phyloP scores from a whole-genome alignment of 257 asterid species.

The Ballota nigra region DNA sequence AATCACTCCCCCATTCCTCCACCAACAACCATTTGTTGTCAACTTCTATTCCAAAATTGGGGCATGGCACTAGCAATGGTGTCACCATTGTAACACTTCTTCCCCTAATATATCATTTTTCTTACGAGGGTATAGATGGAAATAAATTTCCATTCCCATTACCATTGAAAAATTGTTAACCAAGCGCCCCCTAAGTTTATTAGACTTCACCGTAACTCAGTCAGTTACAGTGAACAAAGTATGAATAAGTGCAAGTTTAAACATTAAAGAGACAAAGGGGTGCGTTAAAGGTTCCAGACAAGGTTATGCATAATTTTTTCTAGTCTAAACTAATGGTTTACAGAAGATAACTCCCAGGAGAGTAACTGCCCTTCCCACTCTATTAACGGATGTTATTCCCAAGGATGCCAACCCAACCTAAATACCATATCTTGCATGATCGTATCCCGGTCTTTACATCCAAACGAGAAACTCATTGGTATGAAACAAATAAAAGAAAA shows the following conservation, averaged over 20 bases:
- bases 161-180: too few relatives aligned
- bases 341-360: neutral
- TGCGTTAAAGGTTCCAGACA: neutral
- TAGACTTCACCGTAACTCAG: neutral
- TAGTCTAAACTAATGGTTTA: neutral
- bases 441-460: neutral
- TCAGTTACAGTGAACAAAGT: neutral
- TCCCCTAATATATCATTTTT: too few relatives aligned
- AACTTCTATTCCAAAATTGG: too few relatives aligned
- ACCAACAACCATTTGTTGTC: too few relatives aligned
- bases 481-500: constrained; percentile 6
- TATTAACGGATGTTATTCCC: neutral
- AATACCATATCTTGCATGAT: neutral
- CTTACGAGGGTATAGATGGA: too few relatives aligned
- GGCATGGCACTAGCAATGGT: too few relatives aligned
- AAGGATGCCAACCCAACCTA: neutral
- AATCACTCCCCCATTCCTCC: too few relatives aligned
- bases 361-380: neutral
- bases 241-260: neutral
- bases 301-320: neutral
- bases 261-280: neutral
- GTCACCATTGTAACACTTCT: too few relatives aligned
- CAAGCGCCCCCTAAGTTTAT: too few relatives aligned
- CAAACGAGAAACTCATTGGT: neutral
- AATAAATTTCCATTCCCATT: too few relatives aligned